These are phyloP conservation scores for Moniliella sp. DNA, from an alignment of 1,284 basidiomycete species.

Conservation along the genomic window DNA sequence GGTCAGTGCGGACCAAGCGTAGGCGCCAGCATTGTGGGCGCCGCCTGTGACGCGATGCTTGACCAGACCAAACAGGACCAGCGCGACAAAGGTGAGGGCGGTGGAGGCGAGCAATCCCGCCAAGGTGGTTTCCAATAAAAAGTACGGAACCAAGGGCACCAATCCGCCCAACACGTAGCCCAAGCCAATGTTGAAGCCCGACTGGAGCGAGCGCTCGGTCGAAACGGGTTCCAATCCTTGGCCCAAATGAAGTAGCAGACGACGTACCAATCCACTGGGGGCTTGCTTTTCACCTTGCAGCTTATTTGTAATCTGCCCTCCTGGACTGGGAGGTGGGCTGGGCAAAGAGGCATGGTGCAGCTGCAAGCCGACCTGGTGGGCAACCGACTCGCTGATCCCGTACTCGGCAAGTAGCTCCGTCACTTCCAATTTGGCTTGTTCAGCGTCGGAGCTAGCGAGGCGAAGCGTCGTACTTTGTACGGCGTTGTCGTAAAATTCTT, in stretches of 20 bases:
- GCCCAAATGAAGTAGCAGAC: constrained; percentile 18
- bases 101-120: constrained; percentile 13
- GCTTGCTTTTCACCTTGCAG: too few species aligned
- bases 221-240: constrained; percentile 19
- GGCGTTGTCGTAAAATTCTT: constrained; percentile 45
- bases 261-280: constrained; percentile 20
- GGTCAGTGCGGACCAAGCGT: constrained; percentile 62
- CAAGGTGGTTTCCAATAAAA: constrained; percentile 11
- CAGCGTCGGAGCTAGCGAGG: constrained; percentile 62
- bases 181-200: constrained; percentile 15
- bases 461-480: constrained; percentile 41
- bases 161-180: constrained; percentile 19
- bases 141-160: constrained; percentile 22
- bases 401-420: constrained; percentile 63
- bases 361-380: too few species aligned
- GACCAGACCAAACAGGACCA: constrained; percentile 15
- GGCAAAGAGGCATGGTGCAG: too few species aligned
- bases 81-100: constrained; percentile 15
- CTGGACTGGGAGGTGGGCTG: constrained; percentile 1
- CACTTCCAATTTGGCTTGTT: constrained; percentile 87
- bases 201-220: constrained; percentile 16
- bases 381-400: constrained; percentile 63
- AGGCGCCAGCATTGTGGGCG: constrained; percentile 9
- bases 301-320: not conserved
- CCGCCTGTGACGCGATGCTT: constrained; percentile 21